A percentile compares a stretch with the other conserved stretches of the same genome.
Conservation (phyloP, 768 basidiomycete species). For the Calocera cornea region DNA sequence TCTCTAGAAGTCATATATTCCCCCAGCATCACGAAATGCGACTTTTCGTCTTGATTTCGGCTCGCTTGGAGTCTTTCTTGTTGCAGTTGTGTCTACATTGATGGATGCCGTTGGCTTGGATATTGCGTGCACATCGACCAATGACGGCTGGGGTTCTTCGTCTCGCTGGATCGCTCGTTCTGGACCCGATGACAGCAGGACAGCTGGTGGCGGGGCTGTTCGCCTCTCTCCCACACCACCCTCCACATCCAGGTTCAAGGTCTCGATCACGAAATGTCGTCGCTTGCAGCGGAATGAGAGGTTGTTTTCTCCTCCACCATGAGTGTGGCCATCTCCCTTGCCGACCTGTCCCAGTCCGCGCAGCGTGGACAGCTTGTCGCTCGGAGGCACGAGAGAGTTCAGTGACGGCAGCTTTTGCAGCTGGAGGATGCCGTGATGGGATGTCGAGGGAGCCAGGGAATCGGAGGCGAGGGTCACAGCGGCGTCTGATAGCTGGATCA, state of each 20-base stretch:
- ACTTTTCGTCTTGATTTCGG: background rate
- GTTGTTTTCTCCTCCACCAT: constrained; percentile 83
- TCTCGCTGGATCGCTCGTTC: background rate
- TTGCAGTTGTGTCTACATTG: background rate
- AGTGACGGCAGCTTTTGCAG: constrained; percentile 64
- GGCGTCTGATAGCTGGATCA: background rate
- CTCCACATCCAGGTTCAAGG: constrained; percentile 74
- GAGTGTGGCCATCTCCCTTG: constrained; percentile 28
- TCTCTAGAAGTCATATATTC: background rate
- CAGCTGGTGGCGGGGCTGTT: constrained; percentile 34
- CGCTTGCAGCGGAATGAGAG: constrained; percentile 87
- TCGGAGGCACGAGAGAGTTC: constrained; percentile 59
- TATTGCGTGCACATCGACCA: background rate
- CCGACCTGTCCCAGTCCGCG: constrained; percentile 52
- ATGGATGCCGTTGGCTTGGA: background rate
- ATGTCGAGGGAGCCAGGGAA: constrained; percentile 55
- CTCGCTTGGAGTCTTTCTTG: background rate
- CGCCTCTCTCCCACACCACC: constrained; percentile 70
- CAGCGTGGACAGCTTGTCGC: constrained; percentile 69
- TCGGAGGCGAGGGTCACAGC: constrained; percentile 11
- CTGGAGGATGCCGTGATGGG: constrained; percentile 73
- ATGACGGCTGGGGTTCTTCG: background rate
- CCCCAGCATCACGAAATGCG: background rate
- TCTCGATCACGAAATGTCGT: constrained; percentile 79
- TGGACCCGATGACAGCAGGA: background rate